phyloP scores from a whole-genome alignment of 139 green algal species.

The Trebouxia sp. region DNA sequence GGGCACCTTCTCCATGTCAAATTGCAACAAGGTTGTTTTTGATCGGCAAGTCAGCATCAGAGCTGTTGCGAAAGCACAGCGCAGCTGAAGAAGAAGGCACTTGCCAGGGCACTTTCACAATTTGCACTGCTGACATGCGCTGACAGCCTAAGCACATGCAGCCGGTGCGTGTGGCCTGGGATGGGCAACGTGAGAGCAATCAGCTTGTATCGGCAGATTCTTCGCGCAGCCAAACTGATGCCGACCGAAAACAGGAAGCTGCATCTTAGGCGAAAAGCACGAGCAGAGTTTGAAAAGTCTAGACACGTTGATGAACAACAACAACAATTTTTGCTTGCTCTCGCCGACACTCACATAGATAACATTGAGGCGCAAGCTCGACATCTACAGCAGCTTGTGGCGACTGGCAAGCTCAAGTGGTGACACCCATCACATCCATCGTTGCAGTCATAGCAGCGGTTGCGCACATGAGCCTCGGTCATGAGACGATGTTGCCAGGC shows the following conservation, averaged over 20 bases:
- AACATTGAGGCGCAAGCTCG: not conserved
- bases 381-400: not conserved
- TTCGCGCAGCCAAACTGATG: not conserved
- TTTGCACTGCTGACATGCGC: too few relatives aligned
- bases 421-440: not conserved
- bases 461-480: not conserved
- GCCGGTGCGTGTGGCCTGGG: too few relatives aligned
- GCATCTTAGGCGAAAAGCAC: not conserved
- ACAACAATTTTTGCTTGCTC: not conserved
- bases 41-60: too few relatives aligned
- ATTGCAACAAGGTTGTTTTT: too few relatives aligned
- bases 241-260: not conserved
- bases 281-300: conserved; percentile 2
- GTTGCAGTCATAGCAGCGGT: not conserved
- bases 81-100: too few relatives aligned
- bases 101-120: too few relatives aligned
- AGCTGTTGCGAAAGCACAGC: too few relatives aligned
- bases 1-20: too few relatives aligned
- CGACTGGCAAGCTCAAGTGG: not conserved
- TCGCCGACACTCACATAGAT: conserved; percentile 6
- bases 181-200: too few relatives aligned
- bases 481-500: not conserved
- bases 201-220: not conserved
- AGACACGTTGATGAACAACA: not conserved
- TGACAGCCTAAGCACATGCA: too few relatives aligned